These are phyloP conservation scores for Betula pendula DNA, from an alignment of 306 rosid genomes.

Conservation along the genomic window DNA sequence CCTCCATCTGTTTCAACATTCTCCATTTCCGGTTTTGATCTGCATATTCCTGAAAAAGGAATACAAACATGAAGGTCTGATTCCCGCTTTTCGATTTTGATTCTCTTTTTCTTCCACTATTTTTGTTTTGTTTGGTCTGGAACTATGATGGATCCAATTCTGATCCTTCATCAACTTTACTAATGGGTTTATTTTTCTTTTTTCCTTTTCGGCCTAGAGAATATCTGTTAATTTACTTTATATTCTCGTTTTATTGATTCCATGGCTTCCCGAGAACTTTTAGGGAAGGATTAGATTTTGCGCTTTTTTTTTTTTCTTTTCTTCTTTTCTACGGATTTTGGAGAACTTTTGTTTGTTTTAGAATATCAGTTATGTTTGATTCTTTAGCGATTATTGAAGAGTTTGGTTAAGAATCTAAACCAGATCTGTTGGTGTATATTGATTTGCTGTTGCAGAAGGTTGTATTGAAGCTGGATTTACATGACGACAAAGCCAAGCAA, in stretches of 20 bases:
- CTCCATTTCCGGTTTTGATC: constrained; percentile 32
- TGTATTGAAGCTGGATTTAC: constrained; percentile 73
- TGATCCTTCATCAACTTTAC: constrained; percentile 41
- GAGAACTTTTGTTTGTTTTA: constrained; percentile 12
- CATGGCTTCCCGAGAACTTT: no score
- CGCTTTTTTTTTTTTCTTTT: no score
- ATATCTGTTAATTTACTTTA: constrained; percentile 1
- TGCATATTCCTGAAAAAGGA: constrained; percentile 21
- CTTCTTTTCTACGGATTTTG: constrained; percentile 7
- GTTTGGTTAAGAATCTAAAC: constrained; percentile 24
- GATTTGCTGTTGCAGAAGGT: constrained; percentile 60
- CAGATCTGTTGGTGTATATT: constrained; percentile 26
- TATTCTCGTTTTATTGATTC: constrained; percentile 27
- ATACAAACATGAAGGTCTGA: constrained; percentile 67
- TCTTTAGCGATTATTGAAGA: neutral
- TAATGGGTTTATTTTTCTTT: neutral
- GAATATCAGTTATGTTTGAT: constrained; percentile 1
- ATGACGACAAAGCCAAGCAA: constrained; percentile 81
- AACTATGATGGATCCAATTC: constrained; percentile 17
- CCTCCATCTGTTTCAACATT: constrained; percentile 1
- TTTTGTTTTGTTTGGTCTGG: neutral
- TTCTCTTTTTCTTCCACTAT: neutral
- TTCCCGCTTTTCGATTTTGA: constrained; percentile 28
- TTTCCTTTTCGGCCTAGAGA: constrained; percentile 12
- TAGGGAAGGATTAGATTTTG: no score